phyloP scores from a whole-genome alignment of 768 basidiomycete genomes.

The Podaxis sp. region DNA sequence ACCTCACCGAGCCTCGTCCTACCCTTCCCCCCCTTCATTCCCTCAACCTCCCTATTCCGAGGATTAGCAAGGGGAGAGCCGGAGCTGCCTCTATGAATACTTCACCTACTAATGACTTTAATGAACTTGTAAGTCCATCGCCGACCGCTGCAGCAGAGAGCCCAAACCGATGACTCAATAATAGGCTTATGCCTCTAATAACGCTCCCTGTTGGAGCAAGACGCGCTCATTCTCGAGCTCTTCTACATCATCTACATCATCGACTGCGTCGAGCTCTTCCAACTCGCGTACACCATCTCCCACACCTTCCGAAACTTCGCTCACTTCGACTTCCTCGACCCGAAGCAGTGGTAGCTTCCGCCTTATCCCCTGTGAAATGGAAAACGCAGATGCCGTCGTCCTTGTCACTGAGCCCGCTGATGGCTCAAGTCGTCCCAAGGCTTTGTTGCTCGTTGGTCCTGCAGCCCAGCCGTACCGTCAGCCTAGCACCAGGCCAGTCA shows the following conservation, averaged over 20 bases:
- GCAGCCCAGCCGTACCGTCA: constrained; percentile 47
- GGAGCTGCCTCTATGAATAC: constrained; percentile 20
- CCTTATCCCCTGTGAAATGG: constrained; percentile 51
- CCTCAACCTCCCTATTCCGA: constrained; percentile 36
- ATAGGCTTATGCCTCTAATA: constrained; percentile 12
- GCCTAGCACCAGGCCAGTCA: constrained; percentile 33
- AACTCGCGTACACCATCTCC: constrained; percentile 22
- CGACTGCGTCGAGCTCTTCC: neutral
- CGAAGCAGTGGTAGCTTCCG: constrained; percentile 30
- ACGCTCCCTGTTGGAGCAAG: constrained; percentile 21
- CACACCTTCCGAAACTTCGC: constrained; percentile 19
- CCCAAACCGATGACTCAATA: neutral
- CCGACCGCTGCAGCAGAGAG: neutral
- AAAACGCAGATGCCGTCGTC: constrained; percentile 53
- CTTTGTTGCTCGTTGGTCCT: constrained; percentile 51
- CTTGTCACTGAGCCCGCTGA: constrained; percentile 35
- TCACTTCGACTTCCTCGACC: constrained; percentile 16
- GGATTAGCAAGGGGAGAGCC: constrained; percentile 8
- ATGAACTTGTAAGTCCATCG: constrained; percentile 7
- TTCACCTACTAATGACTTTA: constrained; percentile 19
- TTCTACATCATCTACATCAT: neutral
- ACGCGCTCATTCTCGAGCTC: constrained; percentile 5
- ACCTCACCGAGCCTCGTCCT: constrained; percentile 33
- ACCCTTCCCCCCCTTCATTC: constrained; percentile 54
- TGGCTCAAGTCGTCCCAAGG: constrained; percentile 16